Conservation (phyloP, 805 yeast genomes). For the Kuraishia molischiana region DNA sequence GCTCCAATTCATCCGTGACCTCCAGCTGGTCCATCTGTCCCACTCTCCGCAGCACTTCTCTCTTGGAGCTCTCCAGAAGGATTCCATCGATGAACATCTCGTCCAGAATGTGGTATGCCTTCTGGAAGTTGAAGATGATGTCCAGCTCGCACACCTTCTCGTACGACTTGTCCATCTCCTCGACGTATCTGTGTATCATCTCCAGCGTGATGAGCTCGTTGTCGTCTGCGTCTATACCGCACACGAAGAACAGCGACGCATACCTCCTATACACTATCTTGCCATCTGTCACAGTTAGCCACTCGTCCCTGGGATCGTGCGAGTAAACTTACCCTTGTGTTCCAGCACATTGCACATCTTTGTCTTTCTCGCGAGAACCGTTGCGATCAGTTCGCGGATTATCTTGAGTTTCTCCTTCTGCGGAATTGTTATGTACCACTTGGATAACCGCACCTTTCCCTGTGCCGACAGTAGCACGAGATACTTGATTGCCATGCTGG, state of each 20-base stretch:
- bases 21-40: conserved; percentile 85
- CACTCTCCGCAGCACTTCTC: conserved; percentile 69
- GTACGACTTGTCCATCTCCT: conserved; percentile 90
- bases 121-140: conserved; percentile 90
- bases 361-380: conserved; percentile 75
- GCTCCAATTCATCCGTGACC: conserved; percentile 46
- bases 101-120: conserved; percentile 87
- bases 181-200: conserved; percentile 86
- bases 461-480: conserved; percentile 81
- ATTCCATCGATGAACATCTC: conserved; percentile 87
- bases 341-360: conserved; percentile 95
- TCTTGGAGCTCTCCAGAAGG: conserved; percentile 71
- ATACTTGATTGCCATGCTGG: conserved; percentile 65
- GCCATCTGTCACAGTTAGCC: conserved; percentile 33
- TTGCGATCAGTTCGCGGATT: conserved; percentile 76
- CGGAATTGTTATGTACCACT: conserved; percentile 85
- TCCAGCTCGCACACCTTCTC: conserved; percentile 96
- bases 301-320: neutral
- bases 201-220: conserved; percentile 85
- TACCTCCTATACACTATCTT: conserved; percentile 88
- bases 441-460: conserved; percentile 87
- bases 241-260: conserved; percentile 85
- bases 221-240: conserved; percentile 74
- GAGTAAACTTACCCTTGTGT: conserved; percentile 38
- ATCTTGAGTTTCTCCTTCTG: conserved; percentile 80